A percentile compares a stretch with the other conserved stretches of the same genome.
These are phyloP conservation scores for Thelonectria blattea DNA, from an alignment of 2,329 filamentous ascomycete species.

Conservation along the genomic window DNA sequence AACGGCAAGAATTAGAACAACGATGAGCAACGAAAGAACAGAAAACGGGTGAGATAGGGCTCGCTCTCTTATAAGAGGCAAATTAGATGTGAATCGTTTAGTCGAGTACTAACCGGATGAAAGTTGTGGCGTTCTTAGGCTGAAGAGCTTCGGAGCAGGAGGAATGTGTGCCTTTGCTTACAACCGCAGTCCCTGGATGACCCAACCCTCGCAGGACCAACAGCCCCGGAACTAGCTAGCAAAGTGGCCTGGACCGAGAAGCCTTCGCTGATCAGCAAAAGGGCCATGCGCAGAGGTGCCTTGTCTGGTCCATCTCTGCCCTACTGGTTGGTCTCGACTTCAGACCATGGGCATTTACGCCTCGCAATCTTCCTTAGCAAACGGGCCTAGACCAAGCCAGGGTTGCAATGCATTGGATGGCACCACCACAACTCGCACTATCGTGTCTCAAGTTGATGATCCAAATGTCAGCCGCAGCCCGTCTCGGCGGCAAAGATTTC, in stretches of 20 bases:
- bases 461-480: background rate
- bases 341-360: constrained; percentile 2
- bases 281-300: too few species aligned
- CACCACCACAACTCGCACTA: constrained; percentile 17
- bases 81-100: background rate
- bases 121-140: too few species aligned
- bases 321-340: too few species aligned
- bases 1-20: background rate
- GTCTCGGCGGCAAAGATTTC: background rate
- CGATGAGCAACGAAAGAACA: background rate
- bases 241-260: too few species aligned
- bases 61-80: constrained; percentile 25
- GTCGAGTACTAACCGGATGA: background rate
- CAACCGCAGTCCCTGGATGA: too few species aligned
- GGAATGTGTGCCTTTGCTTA: too few species aligned
- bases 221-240: too few species aligned
- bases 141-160: too few species aligned
- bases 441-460: constrained; percentile 23
- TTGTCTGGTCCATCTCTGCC: too few species aligned
- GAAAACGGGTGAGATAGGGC: background rate
- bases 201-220: too few species aligned
- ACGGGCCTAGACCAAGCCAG: constrained; percentile 23
- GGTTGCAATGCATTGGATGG: constrained; percentile 25
- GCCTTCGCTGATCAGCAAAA: too few species aligned
- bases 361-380: constrained; percentile 6